A percentile compares a stretch with the other conserved stretches of the same genome.
These are phyloP conservation scores for Globisporangium nagaii DNA, from an alignment of 352 stramenopile genomes.

Conservation along the genomic window DNA sequence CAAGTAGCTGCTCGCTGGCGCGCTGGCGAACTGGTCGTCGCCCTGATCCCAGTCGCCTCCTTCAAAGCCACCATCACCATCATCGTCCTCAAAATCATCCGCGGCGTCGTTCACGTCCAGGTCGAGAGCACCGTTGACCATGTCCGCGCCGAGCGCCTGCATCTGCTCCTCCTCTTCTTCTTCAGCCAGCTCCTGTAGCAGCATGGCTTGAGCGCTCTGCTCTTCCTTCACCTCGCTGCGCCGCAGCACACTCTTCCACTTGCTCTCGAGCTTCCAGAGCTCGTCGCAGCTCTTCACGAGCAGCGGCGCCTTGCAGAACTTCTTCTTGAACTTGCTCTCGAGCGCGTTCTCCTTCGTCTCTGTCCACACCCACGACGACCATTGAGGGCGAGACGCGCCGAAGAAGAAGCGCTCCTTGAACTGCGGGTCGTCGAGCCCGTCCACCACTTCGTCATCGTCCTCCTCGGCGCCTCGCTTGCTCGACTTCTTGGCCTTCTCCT, in stretches of 20 bases:
- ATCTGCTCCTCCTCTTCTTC: conserved; percentile 62
- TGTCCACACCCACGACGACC: conserved; percentile 70
- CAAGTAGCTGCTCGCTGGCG: not conserved
- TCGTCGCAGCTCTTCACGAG: conserved; percentile 46
- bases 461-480: conserved; percentile 29
- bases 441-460: conserved; percentile 32
- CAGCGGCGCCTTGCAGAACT: conserved; percentile 47
- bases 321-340: conserved; percentile 56
- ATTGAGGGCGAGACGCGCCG: conserved; percentile 40
- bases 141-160: conserved; percentile 32
- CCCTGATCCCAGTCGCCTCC: conserved; percentile 18
- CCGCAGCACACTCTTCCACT: conserved; percentile 56
- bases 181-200: conserved; percentile 60
- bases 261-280: conserved; percentile 60
- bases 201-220: conserved; percentile 57
- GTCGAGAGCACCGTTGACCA: conserved; percentile 20
- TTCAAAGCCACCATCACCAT: conserved; percentile 10
- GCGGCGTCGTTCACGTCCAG: conserved; percentile 31
- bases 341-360: conserved; percentile 44
- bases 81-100: conserved; percentile 24
- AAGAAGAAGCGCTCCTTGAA: conserved; percentile 67
- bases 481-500: conserved; percentile 26
- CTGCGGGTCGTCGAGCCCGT: conserved; percentile 50
- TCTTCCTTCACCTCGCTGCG: conserved; percentile 40
- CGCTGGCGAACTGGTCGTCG: not conserved